Base-by-base conservation (phyloP, 2,329 filamentous ascomycete genomes). In the Exserohilum rostratum region DNA sequence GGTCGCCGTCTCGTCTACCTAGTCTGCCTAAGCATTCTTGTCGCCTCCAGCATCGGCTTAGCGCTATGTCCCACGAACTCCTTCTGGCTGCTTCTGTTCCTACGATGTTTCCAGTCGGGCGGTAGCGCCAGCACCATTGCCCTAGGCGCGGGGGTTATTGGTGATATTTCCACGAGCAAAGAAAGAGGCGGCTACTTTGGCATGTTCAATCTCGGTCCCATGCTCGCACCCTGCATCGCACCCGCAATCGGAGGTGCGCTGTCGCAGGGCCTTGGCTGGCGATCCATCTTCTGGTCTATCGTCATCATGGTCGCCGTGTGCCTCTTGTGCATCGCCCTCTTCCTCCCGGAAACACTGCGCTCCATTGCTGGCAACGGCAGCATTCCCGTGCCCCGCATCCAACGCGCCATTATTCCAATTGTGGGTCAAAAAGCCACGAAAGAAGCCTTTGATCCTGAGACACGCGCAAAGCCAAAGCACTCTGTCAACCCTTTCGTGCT, bases 111-210 rank as follows among this genome's bases (percentile, higher is more conserved):
- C 45, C 72, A 79, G 53, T 72, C 75, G 57, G 62, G 70, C 50
- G 77, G 77, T 0, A 74, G 72, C 40, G 73, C 72, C 4, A 72
- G 72, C 20, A 78, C 76, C 3, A 78, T 79, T 27, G 68, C 90
- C 0, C 78, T 95, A 1, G 85, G 85, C 0, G 88, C 83, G 57
- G 90, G 86, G 2, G 85, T 91, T 1, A 83, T 93, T 12, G 87
- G 88, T 0, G 90, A 95, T 64, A 81, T 92, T 5, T 82, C 87
- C 0, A 85, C 87, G 0, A 86, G 83, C 40, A 81, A 84, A 0
- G 88, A 93, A 70, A 79, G 90, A 62, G 90, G 90, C 2, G 84
- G 82, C 51, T 93, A 90, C 67, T 87, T 93, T 67, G 77, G 89
- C 85, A 46, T 82, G 87, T 55, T 84, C 88, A 17, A 83, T 81